Evolutionary conservation across 495 filamentous ascomycete genomes (phyloP).

Genomic region (Tuber calosporum): DNA sequence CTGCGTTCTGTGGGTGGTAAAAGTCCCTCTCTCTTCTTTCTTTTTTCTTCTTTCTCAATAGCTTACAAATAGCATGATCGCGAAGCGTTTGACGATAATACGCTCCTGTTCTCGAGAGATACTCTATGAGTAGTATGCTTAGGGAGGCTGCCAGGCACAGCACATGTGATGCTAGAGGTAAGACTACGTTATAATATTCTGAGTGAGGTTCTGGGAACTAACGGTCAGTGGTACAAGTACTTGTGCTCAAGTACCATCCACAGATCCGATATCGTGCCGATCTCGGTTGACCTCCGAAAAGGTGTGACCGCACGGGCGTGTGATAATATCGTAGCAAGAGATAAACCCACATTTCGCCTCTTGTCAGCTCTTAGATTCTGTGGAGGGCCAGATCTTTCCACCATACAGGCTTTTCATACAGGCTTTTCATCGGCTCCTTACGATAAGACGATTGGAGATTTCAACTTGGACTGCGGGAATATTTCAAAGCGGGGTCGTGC

Average conservation of each 20-base stretch:
- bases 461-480: slow-evolving; percentile 8
- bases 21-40: neutral
- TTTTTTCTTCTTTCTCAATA: neutral
- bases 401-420: neutral
- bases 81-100: neutral
- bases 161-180: neutral
- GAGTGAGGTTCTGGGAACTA: neutral
- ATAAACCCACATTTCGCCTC: neutral
- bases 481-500: slow-evolving; percentile 17
- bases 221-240: neutral
- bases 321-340: neutral
- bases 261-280: neutral
- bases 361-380: neutral
- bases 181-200: neutral
- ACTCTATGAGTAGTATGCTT: neutral
- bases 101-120: neutral
- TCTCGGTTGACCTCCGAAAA: neutral
- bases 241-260: too few species aligned
- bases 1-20: neutral
- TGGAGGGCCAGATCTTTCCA: neutral
- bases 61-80: too few species aligned
- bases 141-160: neutral
- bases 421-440: neutral
- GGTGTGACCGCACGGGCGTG: neutral
- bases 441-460: slow-evolving; percentile 11